These are phyloP conservation scores for Pisolithus sp. DNA, from an alignment of 768 basidiomycete species.

Conservation along the genomic window DNA sequence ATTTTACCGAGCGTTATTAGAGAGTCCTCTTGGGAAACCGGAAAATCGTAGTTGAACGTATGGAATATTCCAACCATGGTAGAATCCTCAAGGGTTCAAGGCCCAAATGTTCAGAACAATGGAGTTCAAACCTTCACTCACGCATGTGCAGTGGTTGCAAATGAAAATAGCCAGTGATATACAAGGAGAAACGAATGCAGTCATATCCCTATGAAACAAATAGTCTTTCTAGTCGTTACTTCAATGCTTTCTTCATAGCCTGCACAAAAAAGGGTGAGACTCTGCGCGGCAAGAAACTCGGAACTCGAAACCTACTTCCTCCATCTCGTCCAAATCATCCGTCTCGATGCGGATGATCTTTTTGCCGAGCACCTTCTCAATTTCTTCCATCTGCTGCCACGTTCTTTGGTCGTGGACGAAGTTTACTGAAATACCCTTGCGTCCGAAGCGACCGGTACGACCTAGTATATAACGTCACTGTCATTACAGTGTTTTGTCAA, in stretches of 20 bases:
- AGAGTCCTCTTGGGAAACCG: no score
- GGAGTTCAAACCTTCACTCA: neutral
- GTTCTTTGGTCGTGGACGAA: constrained; percentile 91
- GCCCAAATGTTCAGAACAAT: no score
- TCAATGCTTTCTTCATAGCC: constrained; percentile 81
- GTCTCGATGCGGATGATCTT: constrained; percentile 85
- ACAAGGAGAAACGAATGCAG: neutral
- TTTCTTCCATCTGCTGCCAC: constrained; percentile 84
- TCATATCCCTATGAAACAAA: neutral
- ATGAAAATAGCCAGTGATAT: neutral
- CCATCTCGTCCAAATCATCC: constrained; percentile 88
- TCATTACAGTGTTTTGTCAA: neutral
- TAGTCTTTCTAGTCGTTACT: constrained; percentile 30
- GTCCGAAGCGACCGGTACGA: constrained; percentile 95
- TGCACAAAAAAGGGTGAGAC: constrained; percentile 19
- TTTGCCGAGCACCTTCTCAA: constrained; percentile 72
- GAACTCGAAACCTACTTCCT: constrained; percentile 53
- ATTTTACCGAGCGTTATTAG: no score
- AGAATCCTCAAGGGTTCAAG: no score
- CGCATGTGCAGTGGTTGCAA: neutral
- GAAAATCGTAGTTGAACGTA: no score
- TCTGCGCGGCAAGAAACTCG: neutral
- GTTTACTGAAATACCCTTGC: constrained; percentile 95
- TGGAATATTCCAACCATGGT: no score
- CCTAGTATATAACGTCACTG: constrained; percentile 43